Evolutionary conservation across 2,329 filamentous ascomycete species (phyloP), one percentile per base, ranked within the genome.

Genomic region (Pseudofabraea citricarpa): DNA sequence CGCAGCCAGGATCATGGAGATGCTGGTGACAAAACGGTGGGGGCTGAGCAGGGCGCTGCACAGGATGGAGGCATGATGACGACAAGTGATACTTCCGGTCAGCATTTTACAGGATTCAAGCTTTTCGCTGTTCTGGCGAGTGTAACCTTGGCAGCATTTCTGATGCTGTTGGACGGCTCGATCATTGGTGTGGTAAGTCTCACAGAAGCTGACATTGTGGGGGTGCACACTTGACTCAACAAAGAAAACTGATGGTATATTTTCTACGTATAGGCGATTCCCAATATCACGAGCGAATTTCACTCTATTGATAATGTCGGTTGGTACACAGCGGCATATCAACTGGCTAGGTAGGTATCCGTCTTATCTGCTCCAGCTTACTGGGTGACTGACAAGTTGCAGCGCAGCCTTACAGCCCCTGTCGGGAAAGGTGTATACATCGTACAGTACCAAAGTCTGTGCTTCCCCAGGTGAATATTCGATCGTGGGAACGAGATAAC

Each of bases 381-480:
- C 8, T 19, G 9, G 6, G 12, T 40, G 13, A 15, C 15, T 23
- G 19, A 7, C 41, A 42, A 3, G 27, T 31, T 5, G 3, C 19
- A 75, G 70, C 43, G 65, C 70, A 31, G 67, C 70, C 10, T 53
- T 75, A 3, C 72, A 75, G 44, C 72, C 72, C 2, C 60, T 76
- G 9, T 67, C 69, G 0, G 74, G 73, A 2, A 75, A 69, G 51
- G 38, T 77, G 1, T 77, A 75, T 46, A 67, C 57, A 3, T 57
- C 66, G 21, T 65, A 69, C 38, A 63, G 48, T n/a, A 47, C 55
- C 12, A 59, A 62, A 52, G 58, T 58, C 26, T 5, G 5, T n/a
- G 13, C 27, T 2, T 4, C 6, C 27, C n/a, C n/a, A n/a, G n/a
- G n/a, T n/a, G n/a, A n/a, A n/a, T n/a, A n/a, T n/a, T n/a, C n/a